phyloP scores from a whole-genome alignment of 345 rosid species.

The Aethionema arabicum region DNA sequence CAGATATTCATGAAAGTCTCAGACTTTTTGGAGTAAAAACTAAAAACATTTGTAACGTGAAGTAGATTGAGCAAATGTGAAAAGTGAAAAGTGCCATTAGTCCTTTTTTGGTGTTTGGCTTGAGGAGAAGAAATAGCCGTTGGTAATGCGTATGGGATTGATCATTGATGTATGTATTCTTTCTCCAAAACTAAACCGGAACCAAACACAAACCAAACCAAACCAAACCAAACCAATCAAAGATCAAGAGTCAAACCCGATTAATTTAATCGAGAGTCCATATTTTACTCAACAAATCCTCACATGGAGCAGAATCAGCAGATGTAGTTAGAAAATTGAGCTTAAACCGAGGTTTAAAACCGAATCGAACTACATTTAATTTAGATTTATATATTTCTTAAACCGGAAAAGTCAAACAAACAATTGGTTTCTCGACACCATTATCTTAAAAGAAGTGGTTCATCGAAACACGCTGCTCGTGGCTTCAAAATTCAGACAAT shows the following conservation, averaged over 20 bases:
- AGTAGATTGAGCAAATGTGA: no score
- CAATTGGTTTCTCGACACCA: neutral
- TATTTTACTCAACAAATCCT: neutral
- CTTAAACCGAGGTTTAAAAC: neutral
- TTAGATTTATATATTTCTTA: neutral
- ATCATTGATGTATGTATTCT: constrained; percentile 17
- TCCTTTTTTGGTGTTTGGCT: no score
- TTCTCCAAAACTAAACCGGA: constrained; percentile 9
- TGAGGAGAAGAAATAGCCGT: constrained; percentile 31
- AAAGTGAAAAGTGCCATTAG: no score
- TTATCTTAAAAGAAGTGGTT: neutral
- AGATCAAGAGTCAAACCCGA: neutral
- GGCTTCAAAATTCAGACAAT: constrained; percentile 18
- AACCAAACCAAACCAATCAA: constrained; percentile 4
- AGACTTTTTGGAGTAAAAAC: constrained; percentile 1
- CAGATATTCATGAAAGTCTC: constrained; percentile 19
- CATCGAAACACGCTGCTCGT: constrained; percentile 18
- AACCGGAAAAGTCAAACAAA: constrained; percentile 30
- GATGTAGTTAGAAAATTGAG: no score
- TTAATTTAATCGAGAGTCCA: neutral
- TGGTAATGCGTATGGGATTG: constrained; percentile 29
- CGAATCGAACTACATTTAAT: neutral
- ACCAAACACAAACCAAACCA: constrained; percentile 4
- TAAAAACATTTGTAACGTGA: constrained; percentile 24
- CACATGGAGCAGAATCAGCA: neutral